These are phyloP conservation scores for Suillus subluteus DNA, from an alignment of 768 basidiomycete species.

Conservation along the genomic window DNA sequence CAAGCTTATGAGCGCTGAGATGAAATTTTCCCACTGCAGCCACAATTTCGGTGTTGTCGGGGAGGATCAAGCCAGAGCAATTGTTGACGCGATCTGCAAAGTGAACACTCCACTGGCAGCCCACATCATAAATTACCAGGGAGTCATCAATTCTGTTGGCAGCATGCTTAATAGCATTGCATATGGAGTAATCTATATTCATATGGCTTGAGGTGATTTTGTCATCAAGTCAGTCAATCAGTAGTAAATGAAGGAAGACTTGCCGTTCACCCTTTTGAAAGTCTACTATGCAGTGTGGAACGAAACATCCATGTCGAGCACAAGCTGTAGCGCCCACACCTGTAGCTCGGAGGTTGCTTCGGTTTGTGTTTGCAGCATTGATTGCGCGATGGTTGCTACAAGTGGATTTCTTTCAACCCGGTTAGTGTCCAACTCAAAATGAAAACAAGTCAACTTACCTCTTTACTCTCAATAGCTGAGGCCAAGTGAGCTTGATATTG, in stretches of 20 bases:
- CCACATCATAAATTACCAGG: conserved; percentile 34
- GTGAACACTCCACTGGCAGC: conserved; percentile 28
- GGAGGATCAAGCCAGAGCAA: neutral
- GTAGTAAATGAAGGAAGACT: neutral
- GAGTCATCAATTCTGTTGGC: conserved; percentile 5
- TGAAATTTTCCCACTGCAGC: conserved; percentile 23
- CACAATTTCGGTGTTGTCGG: conserved; percentile 23
- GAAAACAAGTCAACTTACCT: conserved; percentile 2
- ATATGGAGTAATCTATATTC: conserved; percentile 32
- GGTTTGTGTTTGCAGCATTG: no score
- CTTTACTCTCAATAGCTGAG: conserved; percentile 7
- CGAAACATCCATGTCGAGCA: no score
- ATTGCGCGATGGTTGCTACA: no score
- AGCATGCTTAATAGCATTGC: conserved; percentile 21
- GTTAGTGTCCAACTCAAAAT: no score
- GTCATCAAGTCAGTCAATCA: neutral
- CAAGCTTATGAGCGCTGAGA: conserved; percentile 25
- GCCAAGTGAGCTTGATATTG: conserved; percentile 27
- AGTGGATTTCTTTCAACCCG: no score
- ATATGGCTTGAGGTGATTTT: conserved; percentile 22
- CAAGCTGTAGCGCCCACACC: no score
- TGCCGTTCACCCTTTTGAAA: conserved; percentile 34
- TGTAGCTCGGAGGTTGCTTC: no score
- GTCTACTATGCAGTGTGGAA: conserved; percentile 28
- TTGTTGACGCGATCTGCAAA: conserved; percentile 14